Evolutionary conservation across 441 rosid species (phyloP).

Genomic region (Gossypium schwendimanii): DNA sequence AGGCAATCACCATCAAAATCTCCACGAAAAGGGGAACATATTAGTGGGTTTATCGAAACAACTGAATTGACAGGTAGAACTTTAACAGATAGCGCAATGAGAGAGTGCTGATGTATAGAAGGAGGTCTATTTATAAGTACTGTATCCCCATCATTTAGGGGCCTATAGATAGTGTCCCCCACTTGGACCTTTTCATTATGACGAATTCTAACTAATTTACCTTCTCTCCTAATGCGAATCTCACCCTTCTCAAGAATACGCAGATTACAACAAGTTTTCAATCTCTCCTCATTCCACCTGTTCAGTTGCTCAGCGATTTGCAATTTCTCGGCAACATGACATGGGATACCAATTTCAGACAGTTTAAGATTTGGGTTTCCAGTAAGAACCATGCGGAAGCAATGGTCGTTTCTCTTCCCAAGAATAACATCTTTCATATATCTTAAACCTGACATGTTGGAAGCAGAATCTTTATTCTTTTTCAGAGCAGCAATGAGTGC

Average conservation of each 20-base stretch:
- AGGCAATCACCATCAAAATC: conserved; percentile 98
- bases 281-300: conserved; percentile 57
- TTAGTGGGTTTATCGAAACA: conserved; percentile 80
- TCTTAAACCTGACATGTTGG: conserved; percentile 67
- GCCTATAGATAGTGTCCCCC: conserved; percentile 63
- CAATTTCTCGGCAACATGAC: conserved; percentile 68
- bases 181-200: conserved; percentile 41
- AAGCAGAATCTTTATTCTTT: conserved; percentile 37
- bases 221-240: conserved; percentile 56
- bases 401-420: conserved; percentile 77
- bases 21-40: conserved; percentile 84
- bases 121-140: conserved; percentile 89
- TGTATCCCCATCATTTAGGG: conserved; percentile 67
- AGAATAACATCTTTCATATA: conserved; percentile 88
- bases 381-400: conserved; percentile 84
- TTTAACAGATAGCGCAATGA: conserved; percentile 69
- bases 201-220: conserved; percentile 37
- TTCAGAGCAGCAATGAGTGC: conserved; percentile 26
- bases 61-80: conserved; percentile 64
- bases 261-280: conserved; percentile 40
- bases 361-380: conserved; percentile 82
- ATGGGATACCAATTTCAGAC: conserved; percentile 80
- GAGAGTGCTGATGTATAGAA: conserved; percentile 87
- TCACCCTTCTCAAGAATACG: conserved; percentile 60
- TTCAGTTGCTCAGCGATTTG: conserved; percentile 72